A percentile compares a stretch with the other conserved stretches of the same genome.
These are phyloP conservation scores for Lippia alba DNA, from an alignment of 305 asterid species.

Conservation along the genomic window DNA sequence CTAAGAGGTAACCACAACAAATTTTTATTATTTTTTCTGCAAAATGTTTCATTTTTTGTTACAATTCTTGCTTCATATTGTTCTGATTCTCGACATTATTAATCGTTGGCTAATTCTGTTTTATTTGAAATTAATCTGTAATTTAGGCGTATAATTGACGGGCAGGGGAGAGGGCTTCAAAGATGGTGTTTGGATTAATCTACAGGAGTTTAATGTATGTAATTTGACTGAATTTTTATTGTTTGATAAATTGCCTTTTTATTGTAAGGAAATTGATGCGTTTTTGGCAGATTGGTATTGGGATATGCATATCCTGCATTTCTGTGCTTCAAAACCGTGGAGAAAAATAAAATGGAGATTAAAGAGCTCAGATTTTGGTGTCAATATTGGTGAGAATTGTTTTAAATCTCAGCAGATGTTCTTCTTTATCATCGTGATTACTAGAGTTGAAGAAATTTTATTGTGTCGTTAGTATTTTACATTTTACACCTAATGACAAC, in stretches of 20 bases:
- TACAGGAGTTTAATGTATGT: conserved; percentile 47
- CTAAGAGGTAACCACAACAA: conserved; percentile 13
- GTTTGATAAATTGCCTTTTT: no score
- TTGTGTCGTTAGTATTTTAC: no score
- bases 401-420: no score
- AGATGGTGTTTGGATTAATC: conserved; percentile 48
- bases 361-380: conserved; percentile 90
- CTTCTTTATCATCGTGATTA: no score
- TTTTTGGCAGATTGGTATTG: conserved; percentile 61
- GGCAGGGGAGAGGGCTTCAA: conserved; percentile 34
- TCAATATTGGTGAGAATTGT: conserved; percentile 72
- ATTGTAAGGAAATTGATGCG: neutral
- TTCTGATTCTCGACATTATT: no score
- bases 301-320: conserved; percentile 95
- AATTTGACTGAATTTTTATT: neutral
- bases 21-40: neutral
- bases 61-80: no score
- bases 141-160: neutral
- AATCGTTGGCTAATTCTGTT: neutral
- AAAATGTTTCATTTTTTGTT: no score
- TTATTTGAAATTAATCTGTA: neutral
- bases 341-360: conserved; percentile 64
- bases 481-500: no score
- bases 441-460: no score
- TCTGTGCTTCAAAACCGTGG: conserved; percentile 77